Evolutionary conservation across 2,329 filamentous ascomycete species (phyloP), one percentile per base, ranked within the genome.

Genomic region (Trichoderma polysporum): DNA sequence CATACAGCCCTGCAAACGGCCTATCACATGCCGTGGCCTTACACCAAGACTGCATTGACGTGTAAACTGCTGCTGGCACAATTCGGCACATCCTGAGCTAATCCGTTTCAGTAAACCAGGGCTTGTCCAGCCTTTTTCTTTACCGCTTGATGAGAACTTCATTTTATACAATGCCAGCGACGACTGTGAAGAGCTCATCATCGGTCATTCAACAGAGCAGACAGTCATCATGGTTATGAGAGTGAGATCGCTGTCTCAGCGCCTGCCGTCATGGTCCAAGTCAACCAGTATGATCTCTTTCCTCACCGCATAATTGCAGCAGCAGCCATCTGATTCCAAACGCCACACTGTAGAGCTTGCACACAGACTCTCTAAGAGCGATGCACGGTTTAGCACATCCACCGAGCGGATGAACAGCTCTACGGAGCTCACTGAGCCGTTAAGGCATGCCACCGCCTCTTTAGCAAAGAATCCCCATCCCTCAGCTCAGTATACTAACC

Each of bases 91-190:
- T 64, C 49, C 61, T 53, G 50, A 52, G 50, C 61, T 64, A 64
- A 56, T 54, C 61, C 50, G 13, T 35, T 64, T 64, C 61, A 56
- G 61, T 64, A 13, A 15, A 6, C 27, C 27, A 17, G 17, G 35
- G 27, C 27, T 25, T 17, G 25, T 33, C 49, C 37, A 47, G 58
- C 37, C 61, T 64, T 63, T 63, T 41, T 41, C 61, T 64, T 64
- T 64, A 64, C 61, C 61, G 61, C 61, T 64, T 64, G 22, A 64
- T 64, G 57, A 31, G 50, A 64, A 64, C 50, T 64, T 64, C 50
- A 56, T 64, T 64, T 64, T 64, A 64, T 62, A 64, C 61, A 64
- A 54, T 64, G 61, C 49, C 61, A 64, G 37, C 25, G 37, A 52
- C 61, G 61, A 41, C 61, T 41, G 39, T 39, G 35, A 54, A 56